Evolutionary conservation across 495 filamentous ascomycete species (phyloP), one percentile per base, ranked within the genome.

Genomic region (Trichoderma erinaceum): DNA sequence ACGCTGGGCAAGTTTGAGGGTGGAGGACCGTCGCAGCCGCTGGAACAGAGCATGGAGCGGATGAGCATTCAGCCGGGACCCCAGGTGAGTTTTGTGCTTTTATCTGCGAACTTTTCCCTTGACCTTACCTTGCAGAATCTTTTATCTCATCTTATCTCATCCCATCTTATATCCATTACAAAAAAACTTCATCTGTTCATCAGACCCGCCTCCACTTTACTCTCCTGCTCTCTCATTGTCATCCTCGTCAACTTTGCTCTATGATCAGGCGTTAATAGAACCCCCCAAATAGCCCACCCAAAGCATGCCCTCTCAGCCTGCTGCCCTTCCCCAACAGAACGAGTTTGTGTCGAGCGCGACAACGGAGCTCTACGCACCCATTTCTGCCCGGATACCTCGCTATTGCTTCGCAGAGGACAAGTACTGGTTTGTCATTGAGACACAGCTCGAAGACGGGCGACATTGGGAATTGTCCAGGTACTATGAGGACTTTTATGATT

Each of bases 401-500:
- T 99, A 97, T 78, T 97, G 91, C 75, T 98, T 96, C 74, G 93
- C 94, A 64, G 93, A 97, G 74, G 93, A 97, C 75, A 97, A 97
- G 71, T 99, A 98, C 75, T 98, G 95, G 92, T 99, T 97, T 75
- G 90, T 97, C 66, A 92, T 99, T 67, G 94, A 98, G 74, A 92
- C 90, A 32, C 82, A 87, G 71, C 88, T 99, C 80, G 93, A 97
- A 70, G 93, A 97, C 75, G 93, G 92, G 46, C 86, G 89, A 58
- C 88, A 90, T 72, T 98, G 94, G 93, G 92, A 96, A 74, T 79
- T 99, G 56, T 92, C 91, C 64, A 86, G 95, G 64, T 95, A 93
- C 73, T 99, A 99, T 73, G 92, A 97, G 74, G 96, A 99, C 76
- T 99, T 99, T 75, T 99, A 98, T 77, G 95, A 98, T 74, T 96